Conservation (phyloP, 352 stramenopile species). For the Achlya hypogyna region DNA sequence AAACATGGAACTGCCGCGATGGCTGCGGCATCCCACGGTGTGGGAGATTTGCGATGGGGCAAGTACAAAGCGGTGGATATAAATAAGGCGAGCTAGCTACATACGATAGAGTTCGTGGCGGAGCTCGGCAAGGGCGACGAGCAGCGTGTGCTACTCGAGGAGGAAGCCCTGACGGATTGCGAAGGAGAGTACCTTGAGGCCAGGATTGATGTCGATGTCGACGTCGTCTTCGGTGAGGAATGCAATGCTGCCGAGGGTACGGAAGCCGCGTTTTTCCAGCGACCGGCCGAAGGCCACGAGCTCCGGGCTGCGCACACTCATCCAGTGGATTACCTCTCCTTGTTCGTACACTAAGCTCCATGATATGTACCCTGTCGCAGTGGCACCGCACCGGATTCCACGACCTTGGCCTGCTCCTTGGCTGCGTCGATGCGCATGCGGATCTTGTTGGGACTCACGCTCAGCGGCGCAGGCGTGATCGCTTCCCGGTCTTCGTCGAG, state of each 20-base stretch:
- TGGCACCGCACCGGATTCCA: slow-evolving; percentile 25
- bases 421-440: slow-evolving; percentile 59
- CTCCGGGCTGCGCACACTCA: slow-evolving; percentile 60
- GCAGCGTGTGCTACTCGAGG: slow-evolving; percentile 41
- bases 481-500: slow-evolving; percentile 17
- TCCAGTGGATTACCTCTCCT: slow-evolving; percentile 76
- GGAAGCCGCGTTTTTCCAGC: slow-evolving; percentile 57
- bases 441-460: slow-evolving; percentile 26
- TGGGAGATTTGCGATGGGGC: neutral
- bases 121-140: slow-evolving; percentile 53
- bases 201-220: slow-evolving; percentile 22
- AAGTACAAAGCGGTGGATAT: neutral
- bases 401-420: slow-evolving; percentile 68
- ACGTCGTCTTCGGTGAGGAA: slow-evolving; percentile 74
- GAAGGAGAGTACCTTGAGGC: slow-evolving; percentile 16
- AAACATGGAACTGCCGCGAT: no score
- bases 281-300: slow-evolving; percentile 46
- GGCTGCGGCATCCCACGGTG: no score
- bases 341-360: slow-evolving; percentile 75
- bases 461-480: neutral
- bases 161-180: neutral
- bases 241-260: slow-evolving; percentile 67
- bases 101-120: slow-evolving; percentile 76
- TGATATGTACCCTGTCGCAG: neutral
- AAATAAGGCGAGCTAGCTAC: slow-evolving; percentile 28